Evolutionary conservation across 225 moss, liverwort and hornwort species (phyloP), one percentile per base, ranked within the genome.

Genomic region (Asterella californica): DNA sequence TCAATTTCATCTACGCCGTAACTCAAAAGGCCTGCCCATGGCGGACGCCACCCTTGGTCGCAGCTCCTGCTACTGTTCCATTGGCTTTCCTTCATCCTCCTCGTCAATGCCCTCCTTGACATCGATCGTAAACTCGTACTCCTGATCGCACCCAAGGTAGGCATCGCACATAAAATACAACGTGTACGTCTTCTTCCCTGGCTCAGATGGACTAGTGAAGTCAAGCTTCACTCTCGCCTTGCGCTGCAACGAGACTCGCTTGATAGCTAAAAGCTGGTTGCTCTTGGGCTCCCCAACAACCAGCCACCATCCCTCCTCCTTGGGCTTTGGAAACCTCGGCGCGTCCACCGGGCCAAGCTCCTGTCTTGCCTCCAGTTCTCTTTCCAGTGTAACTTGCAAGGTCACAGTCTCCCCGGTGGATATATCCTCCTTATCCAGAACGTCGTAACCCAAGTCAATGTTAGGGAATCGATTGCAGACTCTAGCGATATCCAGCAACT

Each of bases 231-330:
- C 92, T 79, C 89, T 90, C 2, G 93, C 92, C 79, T 86, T 88
- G 57, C 94, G 87, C 61, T 94, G 93, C 82, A 96, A 83, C 0
- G 96, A 91, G 70, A 94, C 93, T 47, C 96, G 90, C 77, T 96
- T 96, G 78, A 94, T 96, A 76, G 95, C 95, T 64, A 96, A 85
- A 60, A 96, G 85, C 65, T 91, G 93, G 80, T 96, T 94, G 87
- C 86, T 94, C 75, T 91, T 91, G 6, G 88, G 92, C 47, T 96
- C 94, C 68, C 96, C 91, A 33, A 96, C 92, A 29, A 96, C 96
- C 65, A 96, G 88, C 96, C 96, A 96, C 96, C 96, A 96, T 19
- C 96, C 94, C 88, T 94, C 96, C 81, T 94, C 96, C 78, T 96
- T 96, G 2, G 92, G 91, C 81, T 96, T 96, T 0, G 96, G 94